Conservation (phyloP, 2,329 filamentous ascomycete genomes). For the Neoarthrinium moseri region DNA sequence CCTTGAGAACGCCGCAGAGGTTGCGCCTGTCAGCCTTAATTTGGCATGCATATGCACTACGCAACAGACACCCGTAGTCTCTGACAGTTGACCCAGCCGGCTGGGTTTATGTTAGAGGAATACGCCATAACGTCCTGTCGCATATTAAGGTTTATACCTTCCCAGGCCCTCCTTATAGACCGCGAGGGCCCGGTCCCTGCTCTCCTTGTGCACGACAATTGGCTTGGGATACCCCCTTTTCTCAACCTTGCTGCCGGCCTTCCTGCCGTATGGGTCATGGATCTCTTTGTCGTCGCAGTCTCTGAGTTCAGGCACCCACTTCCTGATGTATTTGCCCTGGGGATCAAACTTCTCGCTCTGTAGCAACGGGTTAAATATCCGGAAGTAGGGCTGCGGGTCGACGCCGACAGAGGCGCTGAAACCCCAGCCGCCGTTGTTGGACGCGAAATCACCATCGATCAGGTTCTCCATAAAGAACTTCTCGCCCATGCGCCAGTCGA, state of each 20-base stretch:
- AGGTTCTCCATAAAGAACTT: conserved; percentile 79
- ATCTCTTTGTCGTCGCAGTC: conserved; percentile 65
- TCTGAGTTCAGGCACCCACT: conserved; percentile 76
- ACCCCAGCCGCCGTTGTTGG: conserved; percentile 69
- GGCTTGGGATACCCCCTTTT: conserved; percentile 71
- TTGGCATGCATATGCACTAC: no score
- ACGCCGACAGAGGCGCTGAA: conserved; percentile 53
- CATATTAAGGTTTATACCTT: conserved; percentile 37
- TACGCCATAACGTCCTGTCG: no score
- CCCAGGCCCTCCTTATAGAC: conserved; percentile 68
- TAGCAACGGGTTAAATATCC: conserved; percentile 82
- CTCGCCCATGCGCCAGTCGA: conserved; percentile 85
- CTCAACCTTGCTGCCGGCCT: conserved; percentile 56
- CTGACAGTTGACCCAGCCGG: no score
- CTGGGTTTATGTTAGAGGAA: no score
- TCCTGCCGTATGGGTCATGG: conserved; percentile 76
- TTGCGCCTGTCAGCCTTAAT: no score
- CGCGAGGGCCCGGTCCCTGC: conserved; percentile 64
- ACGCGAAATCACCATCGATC: conserved; percentile 77
- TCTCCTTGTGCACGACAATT: conserved; percentile 72
- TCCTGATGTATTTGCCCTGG: conserved; percentile 75
- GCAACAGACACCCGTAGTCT: no score
- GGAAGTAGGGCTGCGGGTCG: conserved; percentile 86
- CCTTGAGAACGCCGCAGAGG: no score
- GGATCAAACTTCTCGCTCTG: conserved; percentile 87